Evolutionary conservation across 139 green algal species (phyloP), one percentile per base, ranked within the genome.

Genomic region (Tetraselmis striata): DNA sequence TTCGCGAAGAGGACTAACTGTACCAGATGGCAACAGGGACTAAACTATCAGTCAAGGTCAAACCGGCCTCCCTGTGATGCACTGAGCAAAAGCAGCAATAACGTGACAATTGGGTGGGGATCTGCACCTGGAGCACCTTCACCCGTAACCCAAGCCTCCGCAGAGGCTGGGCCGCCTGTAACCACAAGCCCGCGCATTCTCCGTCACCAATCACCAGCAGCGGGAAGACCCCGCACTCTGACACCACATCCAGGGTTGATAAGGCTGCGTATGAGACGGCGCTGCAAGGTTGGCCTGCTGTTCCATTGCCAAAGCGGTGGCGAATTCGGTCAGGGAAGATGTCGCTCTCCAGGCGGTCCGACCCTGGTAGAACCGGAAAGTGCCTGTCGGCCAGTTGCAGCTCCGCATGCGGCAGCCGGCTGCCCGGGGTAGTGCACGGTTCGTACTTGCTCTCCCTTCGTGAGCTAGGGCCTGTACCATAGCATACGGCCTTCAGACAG

Each of bases 401-500:
- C 29, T 83, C 82, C 59, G 79, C 90, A 75, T 96, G 93, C 0
- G 93, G 93, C 82, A 96, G 77, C 22, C 94, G 87, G 23, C 81
- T 86, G 28, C 93, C 93, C 27, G 87, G 82, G 0, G 83, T 32
- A 0, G 84, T 90, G 30, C 74, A 86, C 0, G 89, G 93, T 32
- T 77, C 79, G 74, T 93, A 95, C 1, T 67, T 18, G 18, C 45
- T 67, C 45, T 67, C 11, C 45, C 45, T 67, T 67, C 18, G 45
- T 67, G 45, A 18, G 11, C 18, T 18, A 25, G 11, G 45, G 11
- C 45, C 45, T 67, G 45, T 18, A 67, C 45, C 11, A 67, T 67
- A 67, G 45, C 45, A 25, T 67, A 67, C 5, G 45, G 5, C 18
- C 5, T 67, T 67, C 18, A 18, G 45, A 67, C 45, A 67, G 45